A percentile compares a stretch with the other conserved stretches of the same genome.
Evolutionary conservation across 768 basidiomycete genomes (phyloP).

Genomic region (Lactifluus echinatus): DNA sequence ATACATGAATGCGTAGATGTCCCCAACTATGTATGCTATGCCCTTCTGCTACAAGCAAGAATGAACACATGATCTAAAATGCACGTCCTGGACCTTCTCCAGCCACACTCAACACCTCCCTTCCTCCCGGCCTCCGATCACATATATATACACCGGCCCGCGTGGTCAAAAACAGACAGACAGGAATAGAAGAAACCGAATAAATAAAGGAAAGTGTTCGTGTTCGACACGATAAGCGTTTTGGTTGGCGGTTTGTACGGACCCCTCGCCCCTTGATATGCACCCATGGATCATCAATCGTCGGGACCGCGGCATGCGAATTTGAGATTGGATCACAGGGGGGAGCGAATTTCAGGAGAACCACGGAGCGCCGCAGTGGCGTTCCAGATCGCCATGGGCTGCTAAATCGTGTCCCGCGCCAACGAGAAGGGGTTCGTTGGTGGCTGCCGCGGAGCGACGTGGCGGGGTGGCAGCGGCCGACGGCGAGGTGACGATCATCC

Average conservation of each 20-base stretch:
- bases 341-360: slow-evolving; percentile 5
- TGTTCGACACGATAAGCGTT: background rate
- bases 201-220: background rate
- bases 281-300: background rate
- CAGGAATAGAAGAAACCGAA: background rate
- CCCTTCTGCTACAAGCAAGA: background rate
- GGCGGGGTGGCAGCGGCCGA: background rate
- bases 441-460: background rate
- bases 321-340: background rate
- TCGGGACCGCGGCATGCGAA: background rate
- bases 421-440: background rate
- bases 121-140: background rate
- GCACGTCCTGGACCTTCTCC: no score
- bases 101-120: no score
- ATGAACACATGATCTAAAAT: background rate
- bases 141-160: background rate
- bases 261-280: background rate
- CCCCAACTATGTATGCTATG: background rate
- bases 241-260: background rate
- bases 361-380: slow-evolving; percentile 13
- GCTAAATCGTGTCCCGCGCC: background rate
- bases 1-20: background rate
- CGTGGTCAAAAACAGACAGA: background rate
- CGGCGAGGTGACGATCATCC: background rate
- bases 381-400: slow-evolving; percentile 10